phyloP scores from a whole-genome alignment of 176 grass and related monocot species.

The Phyllostachys edulis region DNA sequence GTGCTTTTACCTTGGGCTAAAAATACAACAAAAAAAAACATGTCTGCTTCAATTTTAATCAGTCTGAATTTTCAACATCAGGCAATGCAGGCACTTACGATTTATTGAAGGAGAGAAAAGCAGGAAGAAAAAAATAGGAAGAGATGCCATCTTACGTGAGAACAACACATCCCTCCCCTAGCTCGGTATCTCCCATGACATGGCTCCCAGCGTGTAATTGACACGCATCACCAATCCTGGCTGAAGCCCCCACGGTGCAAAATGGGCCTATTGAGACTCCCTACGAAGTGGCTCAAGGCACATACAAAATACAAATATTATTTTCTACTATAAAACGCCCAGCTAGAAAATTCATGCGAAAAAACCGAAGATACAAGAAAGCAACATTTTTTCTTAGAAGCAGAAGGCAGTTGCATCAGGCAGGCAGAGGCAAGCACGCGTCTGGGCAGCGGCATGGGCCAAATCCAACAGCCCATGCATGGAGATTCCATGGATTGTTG shows the following conservation, averaged over 20 bases:
- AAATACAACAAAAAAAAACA: background rate
- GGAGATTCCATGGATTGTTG: background rate
- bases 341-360: background rate
- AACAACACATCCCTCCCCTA: conserved; percentile 69
- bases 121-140: background rate
- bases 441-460: background rate
- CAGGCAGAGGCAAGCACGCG: conserved; percentile 21
- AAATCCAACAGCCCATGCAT: conserved; percentile 15
- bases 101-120: background rate
- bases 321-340: background rate
- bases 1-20: background rate
- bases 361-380: background rate
- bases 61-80: background rate
- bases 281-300: conserved; percentile 31
- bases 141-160: conserved; percentile 43
- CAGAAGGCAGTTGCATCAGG: background rate
- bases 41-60: background rate
- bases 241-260: conserved; percentile 63
- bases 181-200: conserved; percentile 63
- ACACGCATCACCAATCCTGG: conserved; percentile 68
- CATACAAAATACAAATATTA: conserved; percentile 8
- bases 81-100: background rate
- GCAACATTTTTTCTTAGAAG: background rate
- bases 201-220: conserved; percentile 71
- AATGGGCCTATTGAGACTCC: conserved; percentile 77